These are phyloP conservation scores for Dioszegia hungarica DNA, from an alignment of 768 basidiomycete species.

Conservation along the genomic window DNA sequence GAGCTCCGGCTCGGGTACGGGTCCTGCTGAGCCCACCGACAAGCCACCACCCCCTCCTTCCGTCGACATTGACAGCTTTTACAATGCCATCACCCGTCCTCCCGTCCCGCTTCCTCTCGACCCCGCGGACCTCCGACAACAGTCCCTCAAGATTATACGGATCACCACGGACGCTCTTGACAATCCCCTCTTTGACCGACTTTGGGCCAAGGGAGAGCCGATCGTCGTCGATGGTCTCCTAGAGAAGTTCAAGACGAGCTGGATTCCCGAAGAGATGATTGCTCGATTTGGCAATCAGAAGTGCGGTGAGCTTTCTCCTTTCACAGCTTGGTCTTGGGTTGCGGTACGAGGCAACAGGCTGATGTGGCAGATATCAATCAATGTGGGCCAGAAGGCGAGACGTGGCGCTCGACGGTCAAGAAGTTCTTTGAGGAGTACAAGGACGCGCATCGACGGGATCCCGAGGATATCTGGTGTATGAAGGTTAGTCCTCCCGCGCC, in stretches of 20 bases:
- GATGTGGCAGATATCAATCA: slow-evolving; percentile 65
- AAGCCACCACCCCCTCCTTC: no score
- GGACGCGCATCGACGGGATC: slow-evolving; percentile 53
- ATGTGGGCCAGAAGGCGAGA: slow-evolving; percentile 70
- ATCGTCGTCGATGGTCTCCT: slow-evolving; percentile 68
- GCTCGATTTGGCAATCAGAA: slow-evolving; percentile 49
- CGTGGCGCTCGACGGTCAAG: slow-evolving; percentile 61
- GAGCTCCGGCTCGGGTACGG: background rate
- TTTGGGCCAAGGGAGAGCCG: slow-evolving; percentile 73
- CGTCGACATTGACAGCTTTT: slow-evolving; percentile 8
- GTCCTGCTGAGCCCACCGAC: no score
- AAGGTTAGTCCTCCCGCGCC: slow-evolving; percentile 55
- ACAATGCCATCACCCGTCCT: slow-evolving; percentile 23
- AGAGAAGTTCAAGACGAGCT: slow-evolving; percentile 52
- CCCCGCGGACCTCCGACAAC: slow-evolving; percentile 48
- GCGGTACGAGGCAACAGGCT: no score
- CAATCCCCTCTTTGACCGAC: slow-evolving; percentile 59
- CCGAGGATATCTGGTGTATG: slow-evolving; percentile 59
- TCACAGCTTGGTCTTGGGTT: background rate
- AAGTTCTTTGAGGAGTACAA: slow-evolving; percentile 80
- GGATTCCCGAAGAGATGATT: slow-evolving; percentile 80
- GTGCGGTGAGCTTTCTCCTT: slow-evolving; percentile 31
- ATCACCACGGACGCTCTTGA: slow-evolving; percentile 57
- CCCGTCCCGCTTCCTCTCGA: slow-evolving; percentile 21
- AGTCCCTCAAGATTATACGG: slow-evolving; percentile 54